These are phyloP conservation scores for Fragaria vesca DNA, from an alignment of 306 rosid species.

Conservation along the genomic window DNA sequence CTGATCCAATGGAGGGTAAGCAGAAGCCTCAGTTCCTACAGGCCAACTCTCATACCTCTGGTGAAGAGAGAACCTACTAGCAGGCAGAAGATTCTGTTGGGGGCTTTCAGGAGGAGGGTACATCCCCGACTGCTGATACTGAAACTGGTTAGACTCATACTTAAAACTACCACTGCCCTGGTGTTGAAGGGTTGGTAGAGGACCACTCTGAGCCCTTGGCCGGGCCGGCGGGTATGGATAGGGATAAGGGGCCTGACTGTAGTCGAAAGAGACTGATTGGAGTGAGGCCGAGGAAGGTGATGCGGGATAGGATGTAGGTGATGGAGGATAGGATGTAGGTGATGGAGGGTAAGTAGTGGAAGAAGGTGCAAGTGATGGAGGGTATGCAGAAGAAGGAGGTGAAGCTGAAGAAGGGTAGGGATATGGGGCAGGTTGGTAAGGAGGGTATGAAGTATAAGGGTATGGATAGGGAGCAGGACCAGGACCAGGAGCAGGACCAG, in stretches of 20 bases:
- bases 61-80: constrained; percentile 54
- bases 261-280: constrained; percentile 32
- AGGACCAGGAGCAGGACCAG: neutral
- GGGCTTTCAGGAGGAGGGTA: constrained; percentile 37
- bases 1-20: constrained; percentile 64
- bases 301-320: constrained; percentile 38
- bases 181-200: constrained; percentile 47
- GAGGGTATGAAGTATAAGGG: constrained; percentile 20
- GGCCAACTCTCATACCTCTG: constrained; percentile 35
- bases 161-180: constrained; percentile 46
- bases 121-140: constrained; percentile 37
- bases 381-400: neutral
- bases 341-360: too few relatives aligned
- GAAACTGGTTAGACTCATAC: constrained; percentile 48
- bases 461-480: constrained; percentile 25
- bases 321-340: constrained; percentile 25
- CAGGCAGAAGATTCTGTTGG: constrained; percentile 24
- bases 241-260: constrained; percentile 24
- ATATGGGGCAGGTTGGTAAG: constrained; percentile 26
- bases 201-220: constrained; percentile 28
- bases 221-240: constrained; percentile 43
- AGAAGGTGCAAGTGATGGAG: too few relatives aligned
- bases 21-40: constrained; percentile 32
- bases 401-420: constrained; percentile 19
- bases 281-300: constrained; percentile 29